Base-by-base conservation (phyloP, 805 yeast genomes). In the Ogataea siamensis region DNA sequence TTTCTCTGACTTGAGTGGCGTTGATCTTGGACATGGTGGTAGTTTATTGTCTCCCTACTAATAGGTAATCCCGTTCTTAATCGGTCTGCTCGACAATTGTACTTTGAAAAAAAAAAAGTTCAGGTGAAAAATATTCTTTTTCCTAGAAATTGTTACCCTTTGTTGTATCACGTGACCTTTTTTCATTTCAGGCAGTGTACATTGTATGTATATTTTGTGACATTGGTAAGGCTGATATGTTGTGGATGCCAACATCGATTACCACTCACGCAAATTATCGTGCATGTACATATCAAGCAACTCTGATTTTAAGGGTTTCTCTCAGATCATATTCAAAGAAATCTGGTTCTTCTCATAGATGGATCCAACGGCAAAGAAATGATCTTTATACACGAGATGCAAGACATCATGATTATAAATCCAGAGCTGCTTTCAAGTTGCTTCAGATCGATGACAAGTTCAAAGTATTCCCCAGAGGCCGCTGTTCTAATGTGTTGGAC, bases 1-100 rank as follows among this genome's bases (percentile, higher is more conserved):
- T 79, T 67, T 85, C 96, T 78, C 99, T 95, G 63, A 93, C 95
- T 74, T 85, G 89, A 67, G 94, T 67, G 62, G 85, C 77, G 62
- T 91, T 78, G 71, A 93, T 78, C 78, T 93, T 93, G 60, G 94
- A 85, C 54, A 58, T 68, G 33, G 51, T 53, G 57, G 46, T 57
- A 28, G 32, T 19, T 50, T 49, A 47, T 70, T 79, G 89, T 83
- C 93, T 84, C 87, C 93, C 94, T 83, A 79, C 64, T 49, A 58
- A 47, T 62, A 68, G 68, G 68, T 64, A 47, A 46, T 58, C 51
- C 65, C 66, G 51, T 28, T 20, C 12, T 37, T 16, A 15, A 34
- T 43, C 45, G 66, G 68, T 54, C 70, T 74, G 67, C 67, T 72
- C 81, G 82, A 76, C 81, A 77, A 49, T 48, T 37, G 42, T 39